Conservation (phyloP, 139 green algal species). For the Monoraphidium neglectum region DNA sequence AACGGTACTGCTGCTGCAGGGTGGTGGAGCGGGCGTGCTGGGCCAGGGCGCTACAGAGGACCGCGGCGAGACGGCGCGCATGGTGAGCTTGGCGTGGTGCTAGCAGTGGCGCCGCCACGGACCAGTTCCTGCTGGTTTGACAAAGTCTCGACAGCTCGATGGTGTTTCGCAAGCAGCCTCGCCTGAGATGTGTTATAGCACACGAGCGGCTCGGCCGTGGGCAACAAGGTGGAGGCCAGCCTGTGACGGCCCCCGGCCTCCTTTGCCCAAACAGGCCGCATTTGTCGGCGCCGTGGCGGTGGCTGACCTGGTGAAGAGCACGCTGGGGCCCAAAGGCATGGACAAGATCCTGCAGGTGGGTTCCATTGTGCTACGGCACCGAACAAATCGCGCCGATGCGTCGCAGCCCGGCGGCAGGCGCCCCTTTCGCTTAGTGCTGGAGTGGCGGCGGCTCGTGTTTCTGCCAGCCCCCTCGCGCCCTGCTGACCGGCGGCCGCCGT, state of each 20-base stretch:
- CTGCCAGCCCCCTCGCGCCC: too few species aligned
- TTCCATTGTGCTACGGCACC: too few species aligned
- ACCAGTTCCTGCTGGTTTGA: background rate
- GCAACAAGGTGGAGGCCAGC: too few species aligned
- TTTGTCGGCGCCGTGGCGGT: slow-evolving; percentile 99
- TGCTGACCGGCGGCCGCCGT: too few species aligned
- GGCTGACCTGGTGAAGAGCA: slow-evolving; percentile 97
- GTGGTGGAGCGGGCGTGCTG: slow-evolving; percentile 47
- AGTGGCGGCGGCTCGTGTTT: too few species aligned
- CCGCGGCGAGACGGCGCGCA: slow-evolving; percentile 91
- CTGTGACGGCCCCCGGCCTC: background rate
- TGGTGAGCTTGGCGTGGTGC: slow-evolving; percentile 64
- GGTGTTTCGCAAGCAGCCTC: background rate
- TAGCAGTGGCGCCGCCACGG: background rate
- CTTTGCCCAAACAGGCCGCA: slow-evolving; percentile 63
- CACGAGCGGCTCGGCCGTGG: background rate
- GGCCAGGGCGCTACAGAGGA: slow-evolving; percentile 86
- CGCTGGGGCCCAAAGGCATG: slow-evolving; percentile 98
- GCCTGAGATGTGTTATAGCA: background rate
- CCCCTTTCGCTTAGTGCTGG: too few species aligned
- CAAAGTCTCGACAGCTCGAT: background rate
- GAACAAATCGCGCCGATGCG: too few species aligned
- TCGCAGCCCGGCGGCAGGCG: too few species aligned
- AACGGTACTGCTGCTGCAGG: too few species aligned
- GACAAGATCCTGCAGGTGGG: slow-evolving; percentile 99